Evolutionary conservation across 202 grass and related monocot species (phyloP), one percentile per base, ranked within the genome.

Genomic region (Cymbopogon flexuosus): DNA sequence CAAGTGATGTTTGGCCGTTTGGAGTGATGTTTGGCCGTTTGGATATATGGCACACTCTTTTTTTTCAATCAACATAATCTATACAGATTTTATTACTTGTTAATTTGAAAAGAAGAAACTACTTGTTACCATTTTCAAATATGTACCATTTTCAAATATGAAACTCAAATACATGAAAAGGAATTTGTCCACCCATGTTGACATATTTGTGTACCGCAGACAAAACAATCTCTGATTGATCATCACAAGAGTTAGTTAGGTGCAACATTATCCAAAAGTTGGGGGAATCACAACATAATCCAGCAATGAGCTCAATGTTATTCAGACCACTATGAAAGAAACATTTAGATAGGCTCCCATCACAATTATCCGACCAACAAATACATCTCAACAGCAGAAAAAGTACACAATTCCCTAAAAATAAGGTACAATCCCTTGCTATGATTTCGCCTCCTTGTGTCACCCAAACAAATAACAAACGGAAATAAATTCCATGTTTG

Each of bases 391-490:
- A 27, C 36, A 80, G 19, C 59, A 80, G 47, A 30, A 22, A 16
- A 56, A 43, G 70, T 41, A 80, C 23, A 88, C n/a, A 66, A 78
- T 78, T 41, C 79, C 47, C 73, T 30, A 85, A 77, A 43, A 81
- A 51, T 52, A 85, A 62, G 83, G 68, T 82, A 89, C 79, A 86
- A 68, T 79, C 22, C 51, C 34, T 86, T n/a, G 2, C 74, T 79
- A 63, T 79, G 83, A 63, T 62, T 82, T 82, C 6, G 34, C 78
- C 49, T 27, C 49, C 12, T 79, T 79, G 47, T 68, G 42, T 52
- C 72, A 79, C 52, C 52, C 27, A 57, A 86, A 79, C 23, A 37
- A 86, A 75, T 86, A 78, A 83, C 69, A 89, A 89, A 79, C 62
- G 68, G 74, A 89, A 79, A 79, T 68, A 41, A 83, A 79, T 86